Evolutionary conservation across 768 basidiomycete species (phyloP).

Genomic region (Crucibulum laeve): DNA sequence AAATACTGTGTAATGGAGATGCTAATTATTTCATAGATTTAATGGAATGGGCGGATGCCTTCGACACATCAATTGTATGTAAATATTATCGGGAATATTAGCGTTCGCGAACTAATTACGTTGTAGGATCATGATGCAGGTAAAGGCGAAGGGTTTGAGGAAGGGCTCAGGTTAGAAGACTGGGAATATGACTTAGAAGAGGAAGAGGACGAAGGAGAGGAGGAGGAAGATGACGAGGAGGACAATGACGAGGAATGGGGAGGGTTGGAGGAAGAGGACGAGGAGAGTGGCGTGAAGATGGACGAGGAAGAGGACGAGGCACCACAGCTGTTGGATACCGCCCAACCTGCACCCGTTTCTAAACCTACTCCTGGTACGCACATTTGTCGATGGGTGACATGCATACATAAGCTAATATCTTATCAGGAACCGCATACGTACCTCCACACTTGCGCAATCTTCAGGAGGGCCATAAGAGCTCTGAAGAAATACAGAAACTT

Average conservation of each 20-base stretch:
- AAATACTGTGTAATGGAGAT: not conserved
- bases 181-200: conserved; percentile 13
- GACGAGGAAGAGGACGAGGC: conserved; percentile 13
- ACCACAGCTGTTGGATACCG: not conserved
- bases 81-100: not conserved
- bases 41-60: conserved; percentile 44
- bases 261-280: conserved; percentile 24
- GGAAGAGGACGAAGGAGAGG: conserved; percentile 20
- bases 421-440: conserved; percentile 55
- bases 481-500: conserved; percentile 49
- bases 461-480: conserved; percentile 21
- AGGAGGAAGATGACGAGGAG: conserved; percentile 16
- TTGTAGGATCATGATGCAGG: conserved; percentile 1
- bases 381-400: conserved; percentile 1
- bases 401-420: conserved; percentile 1
- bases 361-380: conserved; percentile 10
- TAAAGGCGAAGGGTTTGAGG: conserved; percentile 1
- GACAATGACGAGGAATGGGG: conserved; percentile 31
- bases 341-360: not conserved
- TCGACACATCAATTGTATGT: conserved; percentile 17
- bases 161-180: not conserved
- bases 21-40: conserved; percentile 35
- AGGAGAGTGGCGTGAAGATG: conserved; percentile 3
- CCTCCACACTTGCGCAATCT: conserved; percentile 71
- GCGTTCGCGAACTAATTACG: not conserved